phyloP scores from a whole-genome alignment of 768 basidiomycete species.

The Rhizopogon salebrosus region DNA sequence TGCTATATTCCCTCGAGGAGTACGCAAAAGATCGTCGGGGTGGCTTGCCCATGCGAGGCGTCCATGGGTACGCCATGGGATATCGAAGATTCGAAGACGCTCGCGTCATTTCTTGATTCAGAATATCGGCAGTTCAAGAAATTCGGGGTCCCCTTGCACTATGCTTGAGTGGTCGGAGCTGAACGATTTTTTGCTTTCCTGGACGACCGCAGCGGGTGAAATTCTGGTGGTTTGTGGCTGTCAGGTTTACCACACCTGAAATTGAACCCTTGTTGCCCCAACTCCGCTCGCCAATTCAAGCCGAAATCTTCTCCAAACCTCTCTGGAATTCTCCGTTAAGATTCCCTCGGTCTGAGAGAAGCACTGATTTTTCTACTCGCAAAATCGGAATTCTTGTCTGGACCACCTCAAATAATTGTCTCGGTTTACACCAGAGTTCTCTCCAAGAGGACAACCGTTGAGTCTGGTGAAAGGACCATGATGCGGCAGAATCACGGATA shows the following conservation, averaged over 20 bases:
- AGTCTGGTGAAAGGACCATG: no score
- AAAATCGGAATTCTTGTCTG: no score
- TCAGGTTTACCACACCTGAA: neutral
- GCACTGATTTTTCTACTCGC: neutral
- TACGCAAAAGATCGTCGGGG: neutral
- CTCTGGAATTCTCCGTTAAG: no score
- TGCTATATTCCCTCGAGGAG: slow-evolving; percentile 15
- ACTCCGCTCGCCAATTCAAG: no score
- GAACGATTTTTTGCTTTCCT: neutral
- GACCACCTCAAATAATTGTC: no score
- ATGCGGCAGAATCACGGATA: no score
- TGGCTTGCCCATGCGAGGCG: slow-evolving; percentile 7
- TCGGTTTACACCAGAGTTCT: neutral
- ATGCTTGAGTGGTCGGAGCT: neutral
- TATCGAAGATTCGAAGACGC: slow-evolving; percentile 15
- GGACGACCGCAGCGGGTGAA: neutral
- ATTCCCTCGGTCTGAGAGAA: neutral
- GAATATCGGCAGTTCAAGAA: neutral
- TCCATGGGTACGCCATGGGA: slow-evolving; percentile 10
- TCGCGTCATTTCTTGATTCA: neutral
- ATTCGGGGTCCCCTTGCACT: neutral
- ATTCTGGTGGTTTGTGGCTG: neutral
- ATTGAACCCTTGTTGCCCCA: no score
- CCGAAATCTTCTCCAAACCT: no score
- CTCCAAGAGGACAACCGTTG: neutral